A percentile compares a stretch with the other conserved stretches of the same genome.
These are phyloP conservation scores for Candida manassasensis DNA, from an alignment of 805 yeast species.

Conservation along the genomic window DNA sequence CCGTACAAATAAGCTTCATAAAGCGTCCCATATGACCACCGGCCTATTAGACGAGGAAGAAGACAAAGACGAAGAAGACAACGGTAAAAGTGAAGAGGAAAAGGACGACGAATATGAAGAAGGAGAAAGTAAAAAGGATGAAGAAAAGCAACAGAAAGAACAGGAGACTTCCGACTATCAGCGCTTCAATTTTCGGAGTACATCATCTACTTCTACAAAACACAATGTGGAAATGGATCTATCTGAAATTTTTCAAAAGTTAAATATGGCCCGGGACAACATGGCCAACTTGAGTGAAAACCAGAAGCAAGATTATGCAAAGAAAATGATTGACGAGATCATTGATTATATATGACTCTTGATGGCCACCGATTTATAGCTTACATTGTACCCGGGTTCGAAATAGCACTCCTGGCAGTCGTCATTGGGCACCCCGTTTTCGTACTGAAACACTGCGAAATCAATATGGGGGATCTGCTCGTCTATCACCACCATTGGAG, in stretches of 20 bases:
- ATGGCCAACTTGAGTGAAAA: slow-evolving; percentile 19
- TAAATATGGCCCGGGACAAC: slow-evolving; percentile 32
- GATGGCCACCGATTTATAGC: slow-evolving; percentile 13
- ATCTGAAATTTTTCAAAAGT: slow-evolving; percentile 25
- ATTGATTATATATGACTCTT: slow-evolving; percentile 29
- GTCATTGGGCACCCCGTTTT: slow-evolving; percentile 71
- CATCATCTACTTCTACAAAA: too few relatives aligned
- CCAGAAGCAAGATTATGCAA: slow-evolving; percentile 28
- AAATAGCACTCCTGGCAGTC: slow-evolving; percentile 80
- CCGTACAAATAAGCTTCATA: slow-evolving; percentile 17
- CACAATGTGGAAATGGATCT: slow-evolving; percentile 18
- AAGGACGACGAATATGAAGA: slow-evolving; percentile 6
- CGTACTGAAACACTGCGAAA: slow-evolving; percentile 85
- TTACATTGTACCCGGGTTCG: slow-evolving; percentile 49
- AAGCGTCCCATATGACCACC: slow-evolving; percentile 22
- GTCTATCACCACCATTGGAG: slow-evolving; percentile 88
- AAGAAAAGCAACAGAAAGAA: too few relatives aligned
- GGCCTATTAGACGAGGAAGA: slow-evolving; percentile 17
- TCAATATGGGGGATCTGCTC: slow-evolving; percentile 50
- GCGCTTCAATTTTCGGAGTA: too few relatives aligned
- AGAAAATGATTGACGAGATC: slow-evolving; percentile 33
- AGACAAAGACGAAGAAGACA: neutral
- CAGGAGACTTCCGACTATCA: too few relatives aligned
- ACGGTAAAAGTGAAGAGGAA: slow-evolving; percentile 3
- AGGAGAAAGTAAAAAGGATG: too few relatives aligned